A percentile compares a stretch with the other conserved stretches of the same genome.
Evolutionary conservation across 2,329 filamentous ascomycete genomes (phyloP).

Genomic region (Cercospora sp.): DNA sequence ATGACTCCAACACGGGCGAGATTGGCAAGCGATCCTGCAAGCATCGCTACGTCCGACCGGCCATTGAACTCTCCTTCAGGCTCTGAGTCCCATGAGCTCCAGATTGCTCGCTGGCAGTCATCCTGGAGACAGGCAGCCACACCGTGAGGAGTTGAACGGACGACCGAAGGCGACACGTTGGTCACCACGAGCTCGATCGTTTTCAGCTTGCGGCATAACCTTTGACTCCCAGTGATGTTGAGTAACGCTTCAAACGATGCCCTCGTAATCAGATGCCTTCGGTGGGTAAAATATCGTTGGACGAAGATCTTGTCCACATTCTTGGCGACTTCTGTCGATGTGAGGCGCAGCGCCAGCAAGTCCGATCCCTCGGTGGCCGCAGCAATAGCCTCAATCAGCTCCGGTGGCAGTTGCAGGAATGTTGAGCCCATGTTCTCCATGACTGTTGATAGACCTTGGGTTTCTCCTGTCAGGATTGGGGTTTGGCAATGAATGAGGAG

Average conservation of each 20-base stretch:
- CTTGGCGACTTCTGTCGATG: constrained; percentile 1
- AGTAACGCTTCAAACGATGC: constrained; percentile 5
- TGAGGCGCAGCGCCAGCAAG: constrained; percentile 4
- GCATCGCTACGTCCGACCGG: constrained; percentile 8
- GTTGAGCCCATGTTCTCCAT: background rate
- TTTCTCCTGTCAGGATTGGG: background rate
- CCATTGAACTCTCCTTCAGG: background rate
- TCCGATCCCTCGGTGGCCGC: constrained; percentile 21
- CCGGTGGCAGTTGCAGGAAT: constrained; percentile 79
- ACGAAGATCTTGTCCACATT: constrained; percentile 10
- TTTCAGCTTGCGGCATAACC: constrained; percentile 1
- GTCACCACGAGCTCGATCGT: constrained; percentile 12
- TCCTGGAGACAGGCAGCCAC: background rate
- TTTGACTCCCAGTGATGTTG: constrained; percentile 4
- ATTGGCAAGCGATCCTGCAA: constrained; percentile 6
- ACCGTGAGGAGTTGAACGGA: background rate
- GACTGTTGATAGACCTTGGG: background rate
- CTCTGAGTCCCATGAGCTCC: constrained; percentile 4
- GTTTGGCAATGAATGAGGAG: background rate
- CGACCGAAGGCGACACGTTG: background rate
- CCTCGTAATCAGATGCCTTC: constrained; percentile 8
- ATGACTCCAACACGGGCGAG: background rate
- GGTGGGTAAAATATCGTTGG: constrained; percentile 4
- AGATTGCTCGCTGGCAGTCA: background rate
- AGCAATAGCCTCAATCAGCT: constrained; percentile 91